Conservation (phyloP, 345 rosid genomes). For the Moricandia moricandioides region DNA sequence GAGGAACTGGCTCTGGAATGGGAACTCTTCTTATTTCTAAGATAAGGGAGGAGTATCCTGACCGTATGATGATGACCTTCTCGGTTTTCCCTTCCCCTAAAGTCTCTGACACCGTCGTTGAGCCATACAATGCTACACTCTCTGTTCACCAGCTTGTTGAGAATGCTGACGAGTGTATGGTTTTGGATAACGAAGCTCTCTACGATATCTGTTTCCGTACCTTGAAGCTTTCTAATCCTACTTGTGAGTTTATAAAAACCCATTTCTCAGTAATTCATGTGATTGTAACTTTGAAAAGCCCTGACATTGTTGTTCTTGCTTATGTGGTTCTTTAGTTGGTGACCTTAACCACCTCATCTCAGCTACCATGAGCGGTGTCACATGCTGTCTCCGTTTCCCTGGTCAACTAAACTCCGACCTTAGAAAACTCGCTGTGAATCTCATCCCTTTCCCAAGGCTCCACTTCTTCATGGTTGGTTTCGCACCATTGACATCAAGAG, state of each 20-base stretch:
- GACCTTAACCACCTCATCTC: background rate
- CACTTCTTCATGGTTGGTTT: slow-evolving; percentile 1
- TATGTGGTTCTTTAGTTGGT: background rate
- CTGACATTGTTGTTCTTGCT: background rate
- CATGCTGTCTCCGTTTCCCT: background rate
- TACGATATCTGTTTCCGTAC: background rate
- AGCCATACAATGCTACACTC: background rate
- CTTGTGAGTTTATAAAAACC: background rate
- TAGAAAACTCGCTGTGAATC: background rate
- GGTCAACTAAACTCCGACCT: background rate
- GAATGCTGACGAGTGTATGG: background rate
- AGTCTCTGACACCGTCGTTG: background rate
- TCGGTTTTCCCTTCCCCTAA: background rate
- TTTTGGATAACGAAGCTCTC: background rate
- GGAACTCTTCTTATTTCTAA: background rate
- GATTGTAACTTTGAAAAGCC: background rate
- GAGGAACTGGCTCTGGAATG: background rate
- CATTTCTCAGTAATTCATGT: background rate
- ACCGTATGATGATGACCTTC: background rate
- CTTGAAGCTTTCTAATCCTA: background rate
- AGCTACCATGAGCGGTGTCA: background rate
- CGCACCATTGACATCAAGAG: background rate
- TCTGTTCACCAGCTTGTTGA: background rate
- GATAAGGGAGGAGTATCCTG: background rate
- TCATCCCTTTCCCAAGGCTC: slow-evolving; percentile 1